These are phyloP conservation scores for Penicillium manginii DNA, from an alignment of 495 filamentous ascomycete species.

Conservation along the genomic window DNA sequence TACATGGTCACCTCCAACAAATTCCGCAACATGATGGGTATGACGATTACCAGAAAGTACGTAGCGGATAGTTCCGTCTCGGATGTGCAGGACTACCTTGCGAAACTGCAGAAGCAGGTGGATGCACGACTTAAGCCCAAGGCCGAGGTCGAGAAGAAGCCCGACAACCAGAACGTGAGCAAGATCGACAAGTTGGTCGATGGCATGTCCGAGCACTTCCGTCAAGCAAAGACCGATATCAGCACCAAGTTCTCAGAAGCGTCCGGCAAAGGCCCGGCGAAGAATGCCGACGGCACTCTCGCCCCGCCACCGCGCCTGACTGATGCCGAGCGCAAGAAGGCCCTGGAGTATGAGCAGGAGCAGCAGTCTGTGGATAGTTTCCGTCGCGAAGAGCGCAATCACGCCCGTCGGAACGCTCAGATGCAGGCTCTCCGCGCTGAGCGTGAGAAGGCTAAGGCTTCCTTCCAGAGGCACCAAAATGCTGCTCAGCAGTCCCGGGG, in stretches of 20 bases:
- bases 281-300: slow-evolving; percentile 23
- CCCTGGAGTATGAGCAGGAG: slow-evolving; percentile 24
- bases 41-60: slow-evolving; percentile 24
- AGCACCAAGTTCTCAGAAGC: neutral
- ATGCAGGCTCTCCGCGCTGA: slow-evolving; percentile 18
- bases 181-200: slow-evolving; percentile 18
- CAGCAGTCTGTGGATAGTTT: slow-evolving; percentile 15
- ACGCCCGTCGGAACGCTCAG: slow-evolving; percentile 23
- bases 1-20: slow-evolving; percentile 44
- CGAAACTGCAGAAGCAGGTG: neutral
- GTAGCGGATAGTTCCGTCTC: neutral
- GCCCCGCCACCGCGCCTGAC: slow-evolving; percentile 25
- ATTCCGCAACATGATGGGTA: slow-evolving; percentile 32
- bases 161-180: slow-evolving; percentile 11
- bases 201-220: slow-evolving; percentile 1
- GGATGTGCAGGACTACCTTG: neutral
- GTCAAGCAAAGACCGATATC: slow-evolving; percentile 4
- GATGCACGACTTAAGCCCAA: neutral
- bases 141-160: neutral
- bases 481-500: slow-evolving; percentile 4
- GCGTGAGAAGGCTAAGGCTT: slow-evolving; percentile 22
- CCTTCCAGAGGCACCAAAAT: slow-evolving; percentile 16
- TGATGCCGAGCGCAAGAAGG: slow-evolving; percentile 18
- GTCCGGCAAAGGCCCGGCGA: slow-evolving; percentile 5
- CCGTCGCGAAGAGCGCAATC: slow-evolving; percentile 27